phyloP scores from a whole-genome alignment of 140 eudicot species.

The Ambrosia hybrid region DNA sequence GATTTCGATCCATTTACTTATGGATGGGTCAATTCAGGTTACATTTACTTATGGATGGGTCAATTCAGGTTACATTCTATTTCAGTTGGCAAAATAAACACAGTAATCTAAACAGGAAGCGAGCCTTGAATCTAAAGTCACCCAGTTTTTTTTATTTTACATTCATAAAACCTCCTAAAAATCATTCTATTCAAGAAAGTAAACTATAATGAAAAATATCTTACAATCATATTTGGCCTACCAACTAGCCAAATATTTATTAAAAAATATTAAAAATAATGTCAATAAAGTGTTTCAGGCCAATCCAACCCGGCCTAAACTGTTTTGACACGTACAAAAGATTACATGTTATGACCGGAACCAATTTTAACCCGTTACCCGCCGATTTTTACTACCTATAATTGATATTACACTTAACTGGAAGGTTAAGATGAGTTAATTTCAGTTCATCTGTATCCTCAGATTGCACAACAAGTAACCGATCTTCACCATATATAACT shows the following conservation, averaged over 20 bases:
- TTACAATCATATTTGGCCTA: neutral
- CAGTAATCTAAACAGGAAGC: neutral
- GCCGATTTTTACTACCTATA: neutral
- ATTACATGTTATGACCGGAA: neutral
- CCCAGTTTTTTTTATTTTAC: neutral
- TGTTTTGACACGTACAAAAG: neutral
- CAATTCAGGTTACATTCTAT: neutral
- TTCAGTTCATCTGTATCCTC: constrained; percentile 97
- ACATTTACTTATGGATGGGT: too few relatives aligned
- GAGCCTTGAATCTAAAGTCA: constrained; percentile 1
- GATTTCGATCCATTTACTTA: constrained; percentile 5
- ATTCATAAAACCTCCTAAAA: constrained; percentile 12
- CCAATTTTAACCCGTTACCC: constrained; percentile 3
- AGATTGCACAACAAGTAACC: constrained; percentile 93
- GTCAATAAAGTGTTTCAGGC: neutral
- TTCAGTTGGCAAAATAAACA: neutral
- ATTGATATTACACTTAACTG: constrained; percentile 64
- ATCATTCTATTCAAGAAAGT: neutral
- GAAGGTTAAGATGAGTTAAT: constrained; percentile 91
- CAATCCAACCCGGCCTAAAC: neutral
- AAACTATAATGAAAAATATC: neutral
- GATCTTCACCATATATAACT: constrained; percentile 95
- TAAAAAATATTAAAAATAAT: neutral
- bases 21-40: constrained; percentile 6
- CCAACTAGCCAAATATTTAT: constrained; percentile 1